Percentiles rank a stretch among this genome's conserved stretches.
Conservation (phyloP, 495 filamentous ascomycete species). For the Jackrogersella multiformis region DNA sequence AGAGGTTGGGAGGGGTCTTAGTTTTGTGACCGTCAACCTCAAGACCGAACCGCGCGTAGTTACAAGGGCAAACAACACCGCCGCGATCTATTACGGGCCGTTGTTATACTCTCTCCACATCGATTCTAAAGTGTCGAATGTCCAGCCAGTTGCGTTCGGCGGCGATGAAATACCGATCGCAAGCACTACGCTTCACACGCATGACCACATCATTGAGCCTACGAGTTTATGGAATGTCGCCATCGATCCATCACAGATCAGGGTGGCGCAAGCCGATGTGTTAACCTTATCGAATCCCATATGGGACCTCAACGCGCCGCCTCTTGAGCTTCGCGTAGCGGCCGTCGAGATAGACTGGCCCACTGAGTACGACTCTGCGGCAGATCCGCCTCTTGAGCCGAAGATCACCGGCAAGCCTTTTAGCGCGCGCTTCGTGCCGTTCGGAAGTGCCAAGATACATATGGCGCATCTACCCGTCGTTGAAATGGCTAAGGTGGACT, state of each 20-base stretch:
- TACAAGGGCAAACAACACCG: slow-evolving; percentile 62
- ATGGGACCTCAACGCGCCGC: slow-evolving; percentile 59
- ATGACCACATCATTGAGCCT: slow-evolving; percentile 44
- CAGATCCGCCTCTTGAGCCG: slow-evolving; percentile 52
- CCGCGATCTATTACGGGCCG: slow-evolving; percentile 64
- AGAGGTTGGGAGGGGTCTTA: slow-evolving; percentile 45
- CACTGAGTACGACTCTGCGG: slow-evolving; percentile 55
- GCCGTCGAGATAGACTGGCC: slow-evolving; percentile 65
- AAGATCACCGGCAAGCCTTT: slow-evolving; percentile 47
- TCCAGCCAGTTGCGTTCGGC: slow-evolving; percentile 23
- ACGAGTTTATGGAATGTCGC: slow-evolving; percentile 60
- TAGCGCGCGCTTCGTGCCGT: slow-evolving; percentile 61
- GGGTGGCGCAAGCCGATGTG: slow-evolving; percentile 37
- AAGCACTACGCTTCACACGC: slow-evolving; percentile 40
- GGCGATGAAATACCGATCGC: slow-evolving; percentile 19
- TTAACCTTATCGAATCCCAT: slow-evolving; percentile 55
- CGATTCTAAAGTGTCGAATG: slow-evolving; percentile 37
- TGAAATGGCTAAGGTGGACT: slow-evolving; percentile 32
- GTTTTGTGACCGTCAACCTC: slow-evolving; percentile 45
- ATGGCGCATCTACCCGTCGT: slow-evolving; percentile 65
- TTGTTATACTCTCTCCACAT: slow-evolving; percentile 64
- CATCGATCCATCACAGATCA: slow-evolving; percentile 56
- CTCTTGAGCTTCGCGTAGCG: slow-evolving; percentile 57
- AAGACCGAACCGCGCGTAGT: slow-evolving; percentile 45
- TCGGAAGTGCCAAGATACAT: slow-evolving; percentile 66